Evolutionary conservation across 108 stramenopile species (phyloP).

Genomic region (Cyclotella sp.): DNA sequence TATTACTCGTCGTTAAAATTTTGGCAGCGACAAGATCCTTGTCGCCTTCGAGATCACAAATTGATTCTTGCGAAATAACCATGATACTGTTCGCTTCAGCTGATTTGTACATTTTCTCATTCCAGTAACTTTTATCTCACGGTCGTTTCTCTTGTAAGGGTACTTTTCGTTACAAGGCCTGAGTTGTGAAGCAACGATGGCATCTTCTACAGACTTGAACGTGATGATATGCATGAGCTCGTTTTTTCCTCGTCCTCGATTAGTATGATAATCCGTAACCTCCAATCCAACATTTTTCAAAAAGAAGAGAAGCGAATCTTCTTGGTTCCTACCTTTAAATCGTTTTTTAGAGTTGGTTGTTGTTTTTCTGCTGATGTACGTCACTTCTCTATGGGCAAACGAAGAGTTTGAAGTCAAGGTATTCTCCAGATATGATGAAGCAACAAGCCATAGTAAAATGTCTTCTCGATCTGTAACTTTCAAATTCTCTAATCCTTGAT

Average conservation of each 20-base stretch:
- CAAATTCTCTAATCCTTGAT: not conserved
- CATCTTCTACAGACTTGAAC: not conserved
- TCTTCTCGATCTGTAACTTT: not conserved
- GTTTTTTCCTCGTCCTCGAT: not conserved
- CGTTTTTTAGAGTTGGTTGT: not conserved
- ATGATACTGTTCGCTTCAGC: not conserved
- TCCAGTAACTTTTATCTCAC: not conserved
- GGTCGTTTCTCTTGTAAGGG: conserved; percentile 3
- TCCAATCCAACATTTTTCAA: not conserved
- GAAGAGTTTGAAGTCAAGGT: not conserved
- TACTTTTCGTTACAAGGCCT: conserved; percentile 6
- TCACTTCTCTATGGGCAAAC: not conserved
- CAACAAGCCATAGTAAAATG: conserved; percentile 1
- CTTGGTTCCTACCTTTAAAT: not conserved
- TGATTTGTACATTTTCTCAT: conserved; percentile 1
- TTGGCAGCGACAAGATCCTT: conserved; percentile 7
- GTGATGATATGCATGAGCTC: not conserved
- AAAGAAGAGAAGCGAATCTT: not conserved
- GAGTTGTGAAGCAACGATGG: conserved; percentile 3
- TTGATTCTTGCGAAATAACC: conserved; percentile 2
- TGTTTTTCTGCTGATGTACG: not conserved
- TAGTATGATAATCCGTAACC: not conserved
- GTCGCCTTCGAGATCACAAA: conserved; percentile 6
- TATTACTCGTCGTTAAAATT: not conserved
- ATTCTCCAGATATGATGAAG: not conserved